A percentile compares a stretch with the other conserved stretches of the same genome.
phyloP scores from a whole-genome alignment of 2,329 filamentous ascomycete species.

The Exophiala viscosa region DNA sequence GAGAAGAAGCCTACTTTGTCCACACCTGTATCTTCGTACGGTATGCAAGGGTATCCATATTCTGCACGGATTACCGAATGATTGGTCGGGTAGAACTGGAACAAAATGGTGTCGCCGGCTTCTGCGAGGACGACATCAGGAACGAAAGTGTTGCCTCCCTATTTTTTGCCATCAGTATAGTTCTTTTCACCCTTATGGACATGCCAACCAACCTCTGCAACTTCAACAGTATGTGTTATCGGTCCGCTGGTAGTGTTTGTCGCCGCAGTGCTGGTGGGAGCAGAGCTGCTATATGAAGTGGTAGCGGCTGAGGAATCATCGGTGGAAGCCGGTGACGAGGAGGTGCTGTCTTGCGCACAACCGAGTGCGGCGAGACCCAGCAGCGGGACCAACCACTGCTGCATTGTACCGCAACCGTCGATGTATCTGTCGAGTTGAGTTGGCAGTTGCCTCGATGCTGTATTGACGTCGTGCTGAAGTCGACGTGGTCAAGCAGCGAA shows the following conservation, averaged over 20 bases:
- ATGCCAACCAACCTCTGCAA: slow-evolving; percentile 10
- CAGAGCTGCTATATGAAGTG: slow-evolving; percentile 1
- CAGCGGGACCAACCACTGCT: slow-evolving; percentile 4
- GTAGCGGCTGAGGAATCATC: slow-evolving; percentile 3
- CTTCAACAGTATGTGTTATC: slow-evolving; percentile 24
- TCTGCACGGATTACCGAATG: slow-evolving; percentile 63
- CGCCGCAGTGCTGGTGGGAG: neutral
- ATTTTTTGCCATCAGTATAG: neutral
- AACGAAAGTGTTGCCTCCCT: slow-evolving; percentile 25
- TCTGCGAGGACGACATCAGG: slow-evolving; percentile 24
- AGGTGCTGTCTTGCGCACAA: slow-evolving; percentile 8
- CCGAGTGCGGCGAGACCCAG: slow-evolving; percentile 11
- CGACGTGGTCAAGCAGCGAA: too few relatives aligned
- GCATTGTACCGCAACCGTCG: neutral
- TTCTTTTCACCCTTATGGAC: neutral
- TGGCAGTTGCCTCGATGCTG: neutral
- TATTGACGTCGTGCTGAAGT: too few relatives aligned
- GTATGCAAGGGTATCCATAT: slow-evolving; percentile 60
- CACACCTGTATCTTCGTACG: slow-evolving; percentile 52
- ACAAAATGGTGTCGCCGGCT: slow-evolving; percentile 34
- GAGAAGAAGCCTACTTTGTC: slow-evolving; percentile 54
- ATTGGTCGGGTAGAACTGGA: slow-evolving; percentile 60
- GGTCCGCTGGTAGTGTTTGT: slow-evolving; percentile 17
- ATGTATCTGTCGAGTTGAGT: neutral
- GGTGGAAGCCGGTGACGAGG: too few relatives aligned